Percentiles rank a stretch among this genome's conserved stretches.
phyloP scores from a whole-genome alignment of 2,329 filamentous ascomycete species.

The Aspergillus sp. region DNA sequence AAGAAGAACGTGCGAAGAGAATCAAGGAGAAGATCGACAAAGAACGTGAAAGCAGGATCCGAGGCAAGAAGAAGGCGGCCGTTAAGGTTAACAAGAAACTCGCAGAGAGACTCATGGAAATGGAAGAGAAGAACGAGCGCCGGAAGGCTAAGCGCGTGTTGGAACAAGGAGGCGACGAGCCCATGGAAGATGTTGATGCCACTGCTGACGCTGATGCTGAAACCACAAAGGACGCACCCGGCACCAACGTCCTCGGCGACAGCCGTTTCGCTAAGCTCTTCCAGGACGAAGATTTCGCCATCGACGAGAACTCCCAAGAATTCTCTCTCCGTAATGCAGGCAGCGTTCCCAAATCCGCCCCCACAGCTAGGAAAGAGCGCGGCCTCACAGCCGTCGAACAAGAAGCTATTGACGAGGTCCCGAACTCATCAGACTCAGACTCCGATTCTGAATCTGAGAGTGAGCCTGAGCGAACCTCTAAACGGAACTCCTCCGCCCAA shows the following conservation, averaged over 20 bases:
- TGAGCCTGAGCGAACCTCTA: conserved; percentile 23
- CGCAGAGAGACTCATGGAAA: conserved; percentile 61
- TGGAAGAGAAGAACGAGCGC: conserved; percentile 57
- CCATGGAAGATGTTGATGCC: conserved; percentile 28
- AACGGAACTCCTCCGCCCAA: conserved; percentile 36
- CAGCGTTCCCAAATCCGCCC: conserved; percentile 50
- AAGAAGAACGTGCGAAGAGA: conserved; percentile 86
- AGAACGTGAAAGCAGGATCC: conserved; percentile 90
- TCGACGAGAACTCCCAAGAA: conserved; percentile 85
- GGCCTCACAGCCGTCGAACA: conserved; percentile 64
- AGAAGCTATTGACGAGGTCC: conserved; percentile 56
- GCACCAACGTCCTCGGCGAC: conserved; percentile 73
- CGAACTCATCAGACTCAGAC: conserved; percentile 41
- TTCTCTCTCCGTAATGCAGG: conserved; percentile 89
- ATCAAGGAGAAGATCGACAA: conserved; percentile 96
- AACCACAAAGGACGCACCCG: conserved; percentile 27
- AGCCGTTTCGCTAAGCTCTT: conserved; percentile 85
- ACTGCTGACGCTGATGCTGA: conserved; percentile 12
- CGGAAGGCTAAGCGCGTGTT: conserved; percentile 47
- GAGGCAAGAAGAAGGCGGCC: conserved; percentile 85
- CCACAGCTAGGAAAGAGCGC: conserved; percentile 36
- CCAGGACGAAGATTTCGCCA: conserved; percentile 86
- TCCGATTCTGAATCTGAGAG: conserved; percentile 35
- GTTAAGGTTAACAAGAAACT: conserved; percentile 81
- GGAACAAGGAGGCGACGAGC: conserved; percentile 57